Evolutionary conservation across 345 rosid species (phyloP).

Genomic region (Gossypium anomalum): DNA sequence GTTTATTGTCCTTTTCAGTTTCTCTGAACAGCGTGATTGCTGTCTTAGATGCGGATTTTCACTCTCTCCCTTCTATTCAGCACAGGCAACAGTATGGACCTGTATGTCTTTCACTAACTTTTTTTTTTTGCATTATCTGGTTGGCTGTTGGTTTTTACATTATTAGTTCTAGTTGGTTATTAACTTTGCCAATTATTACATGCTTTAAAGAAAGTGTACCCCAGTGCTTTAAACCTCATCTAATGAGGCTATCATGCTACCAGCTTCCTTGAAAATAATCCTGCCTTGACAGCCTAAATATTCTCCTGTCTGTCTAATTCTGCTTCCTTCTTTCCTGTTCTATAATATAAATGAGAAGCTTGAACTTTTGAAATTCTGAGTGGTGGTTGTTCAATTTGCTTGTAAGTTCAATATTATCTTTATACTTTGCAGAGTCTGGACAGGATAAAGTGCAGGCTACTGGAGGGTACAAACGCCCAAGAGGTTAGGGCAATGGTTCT

Average conservation of each 20-base stretch:
- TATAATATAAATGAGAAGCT: neutral
- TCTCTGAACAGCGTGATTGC: conserved; percentile 95
- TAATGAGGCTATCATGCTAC: conserved; percentile 5
- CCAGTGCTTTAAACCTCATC: neutral
- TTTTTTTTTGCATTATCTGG: neutral
- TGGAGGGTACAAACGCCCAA: conserved; percentile 98
- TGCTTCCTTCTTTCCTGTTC: neutral
- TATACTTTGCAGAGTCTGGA: conserved; percentile 75
- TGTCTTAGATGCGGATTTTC: conserved; percentile 97
- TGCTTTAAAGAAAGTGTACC: neutral
- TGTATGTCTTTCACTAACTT: conserved; percentile 52
- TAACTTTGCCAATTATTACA: neutral
- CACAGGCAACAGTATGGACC: conserved; percentile 98
- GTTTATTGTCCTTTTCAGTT: conserved; percentile 47
- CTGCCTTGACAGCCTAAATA: neutral
- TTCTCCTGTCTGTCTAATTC: neutral
- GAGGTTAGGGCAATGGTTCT: conserved; percentile 99
- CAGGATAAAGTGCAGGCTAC: conserved; percentile 91
- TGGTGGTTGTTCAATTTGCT: conserved; percentile 6
- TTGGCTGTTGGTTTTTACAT: conserved; percentile 14
- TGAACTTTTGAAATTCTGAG: neutral
- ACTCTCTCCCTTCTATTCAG: conserved; percentile 89
- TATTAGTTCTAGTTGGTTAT: neutral
- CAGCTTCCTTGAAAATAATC: neutral
- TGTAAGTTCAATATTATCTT: conserved; percentile 2